Conservation (phyloP, 78 protist genomes). For the Neovahlkampfia damariscottae region DNA sequence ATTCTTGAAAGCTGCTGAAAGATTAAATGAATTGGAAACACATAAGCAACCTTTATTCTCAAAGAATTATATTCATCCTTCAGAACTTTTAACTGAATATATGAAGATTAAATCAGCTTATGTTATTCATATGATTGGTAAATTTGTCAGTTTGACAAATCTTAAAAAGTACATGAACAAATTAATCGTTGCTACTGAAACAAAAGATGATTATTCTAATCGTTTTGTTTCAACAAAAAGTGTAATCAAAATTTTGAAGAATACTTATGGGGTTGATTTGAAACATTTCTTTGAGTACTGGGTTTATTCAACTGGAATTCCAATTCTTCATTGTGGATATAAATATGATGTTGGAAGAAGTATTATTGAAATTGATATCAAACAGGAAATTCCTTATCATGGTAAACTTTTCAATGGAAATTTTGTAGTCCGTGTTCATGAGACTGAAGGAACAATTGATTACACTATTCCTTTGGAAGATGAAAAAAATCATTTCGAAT, state of each 20-base stretch:
- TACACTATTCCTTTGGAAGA: not conserved
- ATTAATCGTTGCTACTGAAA: not conserved
- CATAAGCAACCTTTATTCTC: not conserved
- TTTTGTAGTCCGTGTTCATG: not conserved
- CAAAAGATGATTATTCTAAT: too few relatives aligned
- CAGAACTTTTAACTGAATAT: not conserved
- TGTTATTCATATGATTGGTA: not conserved
- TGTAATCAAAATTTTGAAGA: not conserved
- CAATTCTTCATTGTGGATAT: not conserved
- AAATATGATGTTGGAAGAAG: not conserved
- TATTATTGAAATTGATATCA: not conserved
- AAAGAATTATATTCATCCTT: not conserved
- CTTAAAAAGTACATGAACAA: not conserved
- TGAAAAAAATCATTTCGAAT: not conserved
- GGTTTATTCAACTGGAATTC: not conserved
- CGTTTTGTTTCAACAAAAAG: not conserved
- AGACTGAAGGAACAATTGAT: not conserved
- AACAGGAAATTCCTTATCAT: not conserved
- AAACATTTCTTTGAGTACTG: not conserved
- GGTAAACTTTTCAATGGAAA: not conserved
- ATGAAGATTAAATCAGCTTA: not conserved
- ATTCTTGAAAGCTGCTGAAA: not conserved
- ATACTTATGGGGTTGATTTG: not conserved
- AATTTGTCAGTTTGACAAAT: not conserved
- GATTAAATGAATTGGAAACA: not conserved